A percentile compares a stretch with the other conserved stretches of the same genome.
These are phyloP conservation scores for Spirogloea muscicola DNA, from an alignment of 139 green algal species.

Conservation along the genomic window DNA sequence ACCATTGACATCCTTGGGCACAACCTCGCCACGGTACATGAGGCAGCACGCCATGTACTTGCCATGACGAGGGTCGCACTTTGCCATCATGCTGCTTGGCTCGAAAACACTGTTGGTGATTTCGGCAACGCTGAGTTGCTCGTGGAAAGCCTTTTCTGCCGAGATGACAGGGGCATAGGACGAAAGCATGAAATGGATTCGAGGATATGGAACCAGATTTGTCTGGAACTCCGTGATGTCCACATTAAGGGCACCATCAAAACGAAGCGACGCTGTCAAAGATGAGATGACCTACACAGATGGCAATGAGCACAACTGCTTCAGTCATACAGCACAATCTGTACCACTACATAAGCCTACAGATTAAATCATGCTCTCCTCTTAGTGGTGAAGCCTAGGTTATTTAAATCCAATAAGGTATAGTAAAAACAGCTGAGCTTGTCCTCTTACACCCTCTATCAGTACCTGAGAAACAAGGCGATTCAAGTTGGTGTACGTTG, in stretches of 20 bases:
- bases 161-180: constrained; percentile 62
- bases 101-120: constrained; percentile 58
- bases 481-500: constrained; percentile 64
- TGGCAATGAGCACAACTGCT: too few relatives aligned
- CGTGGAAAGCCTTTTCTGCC: constrained; percentile 61
- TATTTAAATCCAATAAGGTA: too few relatives aligned
- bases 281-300: constrained; percentile 57
- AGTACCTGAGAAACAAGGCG: constrained; percentile 54
- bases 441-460: too few relatives aligned
- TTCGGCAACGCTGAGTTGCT: constrained; percentile 60
- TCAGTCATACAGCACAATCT: too few relatives aligned
- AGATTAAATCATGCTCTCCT: too few relatives aligned
- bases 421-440: too few relatives aligned
- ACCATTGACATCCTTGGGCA: constrained; percentile 98
- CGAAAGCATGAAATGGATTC: constrained; percentile 63
- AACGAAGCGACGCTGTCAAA: constrained; percentile 60
- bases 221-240: constrained; percentile 66
- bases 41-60: constrained; percentile 99
- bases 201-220: constrained; percentile 62
- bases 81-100: constrained; percentile 59
- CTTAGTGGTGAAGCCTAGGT: too few relatives aligned
- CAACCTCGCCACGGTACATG: constrained; percentile 99
- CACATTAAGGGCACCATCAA: constrained; percentile 61
- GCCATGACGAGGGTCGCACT: constrained; percentile 58
- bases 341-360: too few relatives aligned